Evolutionary conservation across 2,329 filamentous ascomycete genomes (phyloP), one percentile per base, ranked within the genome.

Genomic region (Pleoardoris graminearum): DNA sequence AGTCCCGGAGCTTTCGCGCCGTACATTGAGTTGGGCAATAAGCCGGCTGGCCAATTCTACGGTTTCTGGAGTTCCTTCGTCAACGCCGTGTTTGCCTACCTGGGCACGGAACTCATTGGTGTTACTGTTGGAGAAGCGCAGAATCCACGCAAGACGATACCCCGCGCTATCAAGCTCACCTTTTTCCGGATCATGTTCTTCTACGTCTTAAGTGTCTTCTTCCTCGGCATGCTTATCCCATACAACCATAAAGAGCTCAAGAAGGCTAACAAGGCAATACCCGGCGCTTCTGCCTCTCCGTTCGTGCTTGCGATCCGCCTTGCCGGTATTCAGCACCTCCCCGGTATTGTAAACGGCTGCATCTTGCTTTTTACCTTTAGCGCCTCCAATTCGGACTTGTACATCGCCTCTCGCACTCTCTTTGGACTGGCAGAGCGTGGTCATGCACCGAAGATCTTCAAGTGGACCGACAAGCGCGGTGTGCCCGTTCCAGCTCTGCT

Each of bases 361-460:
- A 90, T 91, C 60, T 76, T 89, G 55, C 69, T 90, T 58, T 91
- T 91, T 68, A 87, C 90, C 62, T 89, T 91, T 74, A 88, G 85
- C 11, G 88, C 88, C 12, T 82, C 87, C 62, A 91, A 91, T 78
- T 89, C 86, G 1, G 88, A 91, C 75, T 76, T 91, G 21, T 91
- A 91, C 80, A 90, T 80, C 62, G 87, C 86, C 17, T 87, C 84
- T 57, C 85, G 87, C 49, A 90, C 85, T 6, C 80, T 91, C 49
- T 88, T 89, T 71, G 87, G 87, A 53, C 81, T 93, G 6, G 85
- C 89, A 1, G 80, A 84, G 7, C 86, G 90, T 65, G 84, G 85
- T 33, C 84, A 89, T 35, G 89, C 89, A 0, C 89, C 89, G 0
- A 77, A 77, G 54, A 84, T 93, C 71, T 85, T 94, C 70, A 84